Evolutionary conservation across 2,329 filamentous ascomycete genomes (phyloP), one percentile per base, ranked within the genome.

Genomic region (Colletotrichum trifolii): DNA sequence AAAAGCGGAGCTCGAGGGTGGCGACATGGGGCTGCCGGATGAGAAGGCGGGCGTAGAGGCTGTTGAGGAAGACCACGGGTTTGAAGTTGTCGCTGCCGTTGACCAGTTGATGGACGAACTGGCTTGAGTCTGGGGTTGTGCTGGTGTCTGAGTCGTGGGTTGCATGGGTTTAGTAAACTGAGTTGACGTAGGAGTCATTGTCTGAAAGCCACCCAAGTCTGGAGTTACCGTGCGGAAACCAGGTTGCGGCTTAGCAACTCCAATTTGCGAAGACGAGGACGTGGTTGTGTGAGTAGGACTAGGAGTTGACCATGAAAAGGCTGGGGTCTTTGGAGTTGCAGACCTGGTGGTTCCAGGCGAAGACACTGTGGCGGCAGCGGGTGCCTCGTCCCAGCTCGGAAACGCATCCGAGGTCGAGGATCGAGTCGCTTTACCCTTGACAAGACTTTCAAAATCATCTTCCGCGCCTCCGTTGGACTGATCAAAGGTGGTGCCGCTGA

Each of bases 371-470:
- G 76, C 69, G 4, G 76, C 72, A 2, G 74, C 69, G 10, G 78
- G 73, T 15, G 74, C 69, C 9, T 79, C 74, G 58, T 87, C 85
- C 86, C 86, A 89, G 59, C 83, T 80, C 1, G 74, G 69, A 49
- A 76, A 73, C 43, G 78, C 73, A 68, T 85, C 81, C 1, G 81
- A 74, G 35, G 73, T 70, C 49, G 70, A 71, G 11, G 71, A 68
- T 17, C 76, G 78, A 50, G 83, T 80, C 60, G 62, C 40, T 43
- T 87, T 88, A 8, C 95, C 95, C 72, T 96, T 93, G 55, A 99
- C 94, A 2, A 99, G 87, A 2, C 87, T 87, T 75, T 97, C 94
- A 73, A 98, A 99, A 73, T 96, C 93, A 64, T 91, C 87, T 53
- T 91, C 85, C 4, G 84, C 82, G 8, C 85, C 83, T 53, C 83